Percentiles rank a stretch among this genome's conserved stretches.
Evolutionary conservation across 306 rosid genomes (phyloP).

Genomic region (Clitoria ternatea): DNA sequence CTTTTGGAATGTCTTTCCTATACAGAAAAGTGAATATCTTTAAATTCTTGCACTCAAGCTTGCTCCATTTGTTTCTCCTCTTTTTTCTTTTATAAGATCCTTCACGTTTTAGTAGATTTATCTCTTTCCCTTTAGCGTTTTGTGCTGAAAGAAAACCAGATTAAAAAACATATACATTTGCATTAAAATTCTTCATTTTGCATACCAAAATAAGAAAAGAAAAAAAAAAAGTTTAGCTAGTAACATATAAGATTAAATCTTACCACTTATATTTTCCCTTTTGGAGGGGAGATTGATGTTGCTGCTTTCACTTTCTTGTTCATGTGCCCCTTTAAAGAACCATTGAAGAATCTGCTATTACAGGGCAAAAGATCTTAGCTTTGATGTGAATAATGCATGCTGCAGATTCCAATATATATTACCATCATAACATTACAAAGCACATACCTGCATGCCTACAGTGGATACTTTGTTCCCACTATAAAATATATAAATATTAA

Average conservation of each 20-base stretch:
- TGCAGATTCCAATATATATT: conserved; percentile 28
- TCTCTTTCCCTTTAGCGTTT: conserved; percentile 35
- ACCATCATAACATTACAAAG: conserved; percentile 17
- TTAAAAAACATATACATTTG: not conserved
- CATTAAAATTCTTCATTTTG: not conserved
- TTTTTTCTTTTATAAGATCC: conserved; percentile 29
- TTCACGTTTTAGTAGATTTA: conserved; percentile 26
- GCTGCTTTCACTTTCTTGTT: conserved; percentile 34
- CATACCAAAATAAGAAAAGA: not conserved
- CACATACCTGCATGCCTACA: conserved; percentile 43
- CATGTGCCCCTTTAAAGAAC: conserved; percentile 43
- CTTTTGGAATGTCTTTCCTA: conserved; percentile 44
- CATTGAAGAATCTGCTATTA: conserved; percentile 53
- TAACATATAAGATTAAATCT: no score
- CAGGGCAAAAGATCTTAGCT: conserved; percentile 29
- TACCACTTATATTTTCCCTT: conserved; percentile 43
- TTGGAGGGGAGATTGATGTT: conserved; percentile 32
- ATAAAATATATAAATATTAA: not conserved
- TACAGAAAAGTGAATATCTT: conserved; percentile 38
- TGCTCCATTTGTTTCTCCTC: conserved; percentile 29
- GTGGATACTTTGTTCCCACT: conserved; percentile 23
- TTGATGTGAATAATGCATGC: conserved; percentile 35
- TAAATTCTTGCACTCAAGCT: conserved; percentile 37
- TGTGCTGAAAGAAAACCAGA: conserved; percentile 36
- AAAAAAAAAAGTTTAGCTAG: no score